Conservation (phyloP, 1,284 basidiomycete species). For the Tetrapyrgos nigripes region DNA sequence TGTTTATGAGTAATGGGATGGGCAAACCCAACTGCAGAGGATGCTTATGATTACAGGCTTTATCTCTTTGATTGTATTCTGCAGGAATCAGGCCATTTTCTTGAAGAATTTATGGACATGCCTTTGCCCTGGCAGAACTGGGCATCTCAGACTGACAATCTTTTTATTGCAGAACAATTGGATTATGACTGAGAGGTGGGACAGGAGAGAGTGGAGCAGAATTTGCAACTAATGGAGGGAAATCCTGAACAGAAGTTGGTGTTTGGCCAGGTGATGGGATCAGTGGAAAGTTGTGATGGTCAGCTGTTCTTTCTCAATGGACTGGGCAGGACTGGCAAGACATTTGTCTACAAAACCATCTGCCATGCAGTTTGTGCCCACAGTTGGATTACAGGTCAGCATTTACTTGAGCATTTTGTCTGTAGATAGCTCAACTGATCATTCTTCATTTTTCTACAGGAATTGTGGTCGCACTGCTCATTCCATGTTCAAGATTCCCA, state of each 20-base stretch:
- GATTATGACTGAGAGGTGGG: constrained; percentile 33
- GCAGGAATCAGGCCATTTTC: constrained; percentile 18
- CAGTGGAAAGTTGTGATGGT: constrained; percentile 32
- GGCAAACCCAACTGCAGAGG: constrained; percentile 23
- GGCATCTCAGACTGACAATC: constrained; percentile 32
- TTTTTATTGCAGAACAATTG: constrained; percentile 44
- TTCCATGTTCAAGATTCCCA: constrained; percentile 50
- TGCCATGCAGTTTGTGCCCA: constrained; percentile 33
- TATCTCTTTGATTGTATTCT: constrained; percentile 35
- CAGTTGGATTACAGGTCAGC: constrained; percentile 39
- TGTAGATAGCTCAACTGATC: too few relatives aligned
- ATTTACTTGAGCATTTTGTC: too few relatives aligned
- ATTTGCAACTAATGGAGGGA: constrained; percentile 25
- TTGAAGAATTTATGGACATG: constrained; percentile 29
- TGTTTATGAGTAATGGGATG: constrained; percentile 29
- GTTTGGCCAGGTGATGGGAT: constrained; percentile 37
- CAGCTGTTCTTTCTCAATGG: constrained; percentile 51
- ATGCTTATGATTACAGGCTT: too few relatives aligned
- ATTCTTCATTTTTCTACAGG: too few relatives aligned
- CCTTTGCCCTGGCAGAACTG: constrained; percentile 33
- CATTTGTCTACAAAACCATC: constrained; percentile 50
- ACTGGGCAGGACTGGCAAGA: constrained; percentile 55
- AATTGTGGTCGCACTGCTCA: constrained; percentile 50
- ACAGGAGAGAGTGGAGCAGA: constrained; percentile 18
- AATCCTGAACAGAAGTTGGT: constrained; percentile 44